Base-by-base conservation (phyloP, 176 grass and related monocot genomes). In the Luzula sylvatica region DNA sequence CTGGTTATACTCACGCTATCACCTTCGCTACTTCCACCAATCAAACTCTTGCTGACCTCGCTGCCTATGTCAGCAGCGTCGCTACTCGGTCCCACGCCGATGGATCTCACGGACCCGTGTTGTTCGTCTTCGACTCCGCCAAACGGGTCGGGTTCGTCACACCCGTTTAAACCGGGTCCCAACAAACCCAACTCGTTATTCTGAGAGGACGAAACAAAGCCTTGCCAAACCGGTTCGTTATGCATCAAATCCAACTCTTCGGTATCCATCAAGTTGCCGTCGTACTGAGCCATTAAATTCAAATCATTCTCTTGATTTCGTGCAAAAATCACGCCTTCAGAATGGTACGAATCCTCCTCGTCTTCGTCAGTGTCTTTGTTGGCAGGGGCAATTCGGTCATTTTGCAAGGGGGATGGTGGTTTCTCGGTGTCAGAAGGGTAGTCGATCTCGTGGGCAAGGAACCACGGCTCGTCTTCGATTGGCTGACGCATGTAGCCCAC, bases 351-450 rank as follows among this genome's bases (percentile, higher is more conserved):
- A 65, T 98, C 92, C 62, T 98, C 92, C 50, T 90, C 92, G 57
- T 76, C 78, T 15, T 90, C 82, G 26, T 98, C 75, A 38, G 90
- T 85, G 5, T 88, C 82, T 58, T 90, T 78, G 26, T 87, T 86
- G 75, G 73, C 56, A 53, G 75, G 74, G 11, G 60, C 47, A 53
- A 26, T 14, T 32, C 35, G 72, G 68, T 90, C 81, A 68, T 73
- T 78, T 69, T 58, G 75, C 58, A 52, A 74, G 29, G 78, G 75
- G 42, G 65, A 77, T 51, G 60, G 47, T 7, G 79, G 72, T 72
- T 83, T 98, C 72, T 98, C 93, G 49, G 84, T 98, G 70, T 98
- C 93, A 23, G 85, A 90, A 55, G 93, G 86, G 79, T 98, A 98
- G 39, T 98, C 86, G 65, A 98, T 90, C 49, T 98, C 93, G 58